Conservation (phyloP, 176 grass and related monocot genomes). For the Cenchrus purpureus region DNA sequence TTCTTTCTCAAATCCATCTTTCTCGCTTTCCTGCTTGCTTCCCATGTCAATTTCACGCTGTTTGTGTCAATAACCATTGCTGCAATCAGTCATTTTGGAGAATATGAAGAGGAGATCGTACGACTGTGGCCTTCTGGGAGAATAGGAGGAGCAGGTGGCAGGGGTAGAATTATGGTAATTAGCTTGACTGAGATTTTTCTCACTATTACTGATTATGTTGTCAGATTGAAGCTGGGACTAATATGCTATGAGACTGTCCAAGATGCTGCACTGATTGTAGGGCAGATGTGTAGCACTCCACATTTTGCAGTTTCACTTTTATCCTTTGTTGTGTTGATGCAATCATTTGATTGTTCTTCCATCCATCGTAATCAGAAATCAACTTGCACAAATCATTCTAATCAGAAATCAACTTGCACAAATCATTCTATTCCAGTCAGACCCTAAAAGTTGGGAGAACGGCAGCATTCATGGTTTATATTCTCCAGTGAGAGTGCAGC, state of each 20-base stretch:
- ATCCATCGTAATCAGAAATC: not conserved
- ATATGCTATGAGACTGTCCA: not conserved
- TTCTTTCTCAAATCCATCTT: not conserved
- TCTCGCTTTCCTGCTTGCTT: not conserved
- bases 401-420: not conserved
- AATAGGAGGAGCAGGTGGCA: not conserved
- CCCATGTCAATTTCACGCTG: not conserved
- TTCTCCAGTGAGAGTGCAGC: too few relatives aligned
- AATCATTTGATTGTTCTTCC: not conserved
- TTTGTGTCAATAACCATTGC: not conserved
- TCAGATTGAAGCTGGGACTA: not conserved
- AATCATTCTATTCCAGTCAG: not conserved
- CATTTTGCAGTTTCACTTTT: not conserved
- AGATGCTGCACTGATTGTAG: not conserved
- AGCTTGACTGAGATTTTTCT: not conserved
- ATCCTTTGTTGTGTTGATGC: not conserved
- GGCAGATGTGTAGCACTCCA: not conserved
- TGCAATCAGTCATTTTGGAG: not conserved
- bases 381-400: constrained; percentile 13
- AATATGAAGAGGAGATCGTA: too few relatives aligned
- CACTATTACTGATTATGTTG: constrained; percentile 13
- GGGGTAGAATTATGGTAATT: constrained; percentile 54
- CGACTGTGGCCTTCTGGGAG: too few relatives aligned
- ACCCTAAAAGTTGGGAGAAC: too few relatives aligned
- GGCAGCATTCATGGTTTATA: too few relatives aligned